Evolutionary conservation across 768 basidiomycete genomes (phyloP), one percentile per base, ranked within the genome.

Genomic region (Kwoniella dendrophila): DNA sequence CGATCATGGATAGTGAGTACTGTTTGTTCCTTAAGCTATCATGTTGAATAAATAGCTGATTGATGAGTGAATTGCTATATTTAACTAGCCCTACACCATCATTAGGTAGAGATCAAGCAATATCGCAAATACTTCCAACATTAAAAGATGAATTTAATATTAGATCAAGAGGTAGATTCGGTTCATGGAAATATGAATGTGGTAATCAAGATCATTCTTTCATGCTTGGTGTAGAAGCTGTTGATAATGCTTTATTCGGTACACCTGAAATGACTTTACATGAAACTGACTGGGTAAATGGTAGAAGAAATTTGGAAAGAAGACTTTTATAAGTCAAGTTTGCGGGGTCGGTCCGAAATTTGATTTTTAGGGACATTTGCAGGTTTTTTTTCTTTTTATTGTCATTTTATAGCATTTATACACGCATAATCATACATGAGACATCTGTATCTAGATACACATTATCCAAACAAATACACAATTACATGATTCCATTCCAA

Each of bases 161-260:
- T 62, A 70, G 70, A 64, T 79, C 77, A 0, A 72, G 80, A 24
- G 80, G 80, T 24, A 43, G 72, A 63, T 73, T 73, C 53, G 72
- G 72, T 12, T 68, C 66, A 29, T 73, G 72, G 72, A 70, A 67
- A 41, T 72, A 72, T 34, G 73, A 70, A 55, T 66, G 62, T 38
- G 74, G 74, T 1, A 73, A 73, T 43, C 72, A 73, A 57, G 72
- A 73, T 63, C 74, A 73, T 41, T 73, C 74, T 64, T 74, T 75
- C 71, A 77, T 77, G 78, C 60, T 79, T 26, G 80, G 80, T 11
- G 80, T 81, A 12, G 80, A 81, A 62, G 76, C 77, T 0, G 76
- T 75, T 8, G 80, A 81, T 58, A 68, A 66, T 33, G 68, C 78
- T 6, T 40, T 78, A 12, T 76, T 67, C 52, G 75, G 76, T 40